Evolutionary conservation across 768 basidiomycete species (phyloP).

Genomic region (Tylopilus rubrobrunneus): DNA sequence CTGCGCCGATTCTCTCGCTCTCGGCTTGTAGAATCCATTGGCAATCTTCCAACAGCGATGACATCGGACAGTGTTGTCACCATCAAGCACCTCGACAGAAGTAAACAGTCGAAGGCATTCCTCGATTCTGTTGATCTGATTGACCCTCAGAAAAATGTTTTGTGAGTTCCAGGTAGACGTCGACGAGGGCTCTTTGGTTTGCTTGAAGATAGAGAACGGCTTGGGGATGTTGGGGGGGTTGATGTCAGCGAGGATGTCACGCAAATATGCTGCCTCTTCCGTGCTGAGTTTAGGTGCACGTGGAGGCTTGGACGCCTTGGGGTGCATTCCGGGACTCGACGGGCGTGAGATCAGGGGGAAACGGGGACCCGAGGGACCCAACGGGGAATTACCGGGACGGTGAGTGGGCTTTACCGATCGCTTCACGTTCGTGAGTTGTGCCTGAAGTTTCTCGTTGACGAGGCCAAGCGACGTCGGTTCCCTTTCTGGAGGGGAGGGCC

Average conservation of each 20-base stretch:
- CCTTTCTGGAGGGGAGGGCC: conserved; percentile 12
- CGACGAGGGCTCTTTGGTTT: conserved; percentile 28
- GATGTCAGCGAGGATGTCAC: conserved; percentile 64
- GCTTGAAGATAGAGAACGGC: conserved; percentile 51
- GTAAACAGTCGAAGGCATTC: conserved; percentile 88
- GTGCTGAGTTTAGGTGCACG: conserved; percentile 52
- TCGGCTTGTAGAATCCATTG: conserved; percentile 54
- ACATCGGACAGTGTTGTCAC: conserved; percentile 94
- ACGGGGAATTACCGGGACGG: conserved; percentile 18
- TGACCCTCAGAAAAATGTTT: conserved; percentile 27
- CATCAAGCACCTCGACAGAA: conserved; percentile 87
- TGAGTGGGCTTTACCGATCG: conserved; percentile 23
- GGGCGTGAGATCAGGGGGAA: conserved; percentile 27
- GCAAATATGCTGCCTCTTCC: conserved; percentile 64
- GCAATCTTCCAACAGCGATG: conserved; percentile 91
- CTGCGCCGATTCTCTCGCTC: conserved; percentile 15
- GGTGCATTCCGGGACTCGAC: conserved; percentile 28
- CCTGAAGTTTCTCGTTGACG: conserved; percentile 25
- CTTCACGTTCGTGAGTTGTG: conserved; percentile 25
- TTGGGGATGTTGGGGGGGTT: conserved; percentile 38
- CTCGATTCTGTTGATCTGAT: conserved; percentile 37
- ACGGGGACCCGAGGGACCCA: conserved; percentile 15
- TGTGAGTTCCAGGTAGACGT: conserved; percentile 17
- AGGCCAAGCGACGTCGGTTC: conserved; percentile 21
- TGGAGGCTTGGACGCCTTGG: conserved; percentile 37